Conservation (phyloP, 2,329 filamentous ascomycete species). For the Rhinocladiella similis region DNA sequence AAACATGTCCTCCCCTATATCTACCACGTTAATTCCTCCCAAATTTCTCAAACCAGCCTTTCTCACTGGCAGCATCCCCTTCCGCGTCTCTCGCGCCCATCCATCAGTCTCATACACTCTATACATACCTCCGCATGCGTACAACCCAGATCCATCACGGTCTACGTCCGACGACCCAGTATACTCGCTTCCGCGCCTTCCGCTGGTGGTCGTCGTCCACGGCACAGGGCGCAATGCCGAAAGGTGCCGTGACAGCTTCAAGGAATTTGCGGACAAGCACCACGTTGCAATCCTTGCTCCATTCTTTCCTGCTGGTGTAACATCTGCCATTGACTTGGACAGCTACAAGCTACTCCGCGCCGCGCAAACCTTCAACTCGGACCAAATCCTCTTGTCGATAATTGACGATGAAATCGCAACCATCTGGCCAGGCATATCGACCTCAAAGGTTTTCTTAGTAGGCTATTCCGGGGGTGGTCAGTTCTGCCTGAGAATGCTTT, state of each 20-base stretch:
- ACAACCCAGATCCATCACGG: background rate
- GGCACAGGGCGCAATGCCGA: slow-evolving; percentile 32
- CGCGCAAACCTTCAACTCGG: slow-evolving; percentile 27
- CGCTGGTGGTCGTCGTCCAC: slow-evolving; percentile 34
- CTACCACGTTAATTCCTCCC: slow-evolving; percentile 2
- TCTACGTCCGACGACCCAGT: background rate
- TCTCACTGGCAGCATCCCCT: slow-evolving; percentile 30
- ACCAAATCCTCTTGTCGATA: slow-evolving; percentile 33
- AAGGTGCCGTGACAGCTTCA: slow-evolving; percentile 8
- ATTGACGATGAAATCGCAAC: slow-evolving; percentile 32
- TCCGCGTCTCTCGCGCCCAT: background rate
- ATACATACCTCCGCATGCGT: slow-evolving; percentile 3
- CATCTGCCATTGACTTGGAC: slow-evolving; percentile 34
- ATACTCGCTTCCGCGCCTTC: slow-evolving; percentile 21
- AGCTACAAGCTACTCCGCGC: slow-evolving; percentile 33
- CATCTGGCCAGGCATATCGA: slow-evolving; percentile 34
- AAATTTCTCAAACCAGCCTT: slow-evolving; percentile 32
- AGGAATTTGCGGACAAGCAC: slow-evolving; percentile 30
- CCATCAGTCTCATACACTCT: slow-evolving; percentile 4
- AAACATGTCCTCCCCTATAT: background rate
- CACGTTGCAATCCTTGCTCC: slow-evolving; percentile 34
- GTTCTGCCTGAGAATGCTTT: slow-evolving; percentile 36
- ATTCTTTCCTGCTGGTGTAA: slow-evolving; percentile 35
- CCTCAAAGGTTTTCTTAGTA: slow-evolving; percentile 32
- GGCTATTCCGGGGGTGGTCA: slow-evolving; percentile 37